Evolutionary conservation across 2,329 filamentous ascomycete species (phyloP), one percentile per base, ranked within the genome.

Genomic region (Cladosporium cucumerinum): DNA sequence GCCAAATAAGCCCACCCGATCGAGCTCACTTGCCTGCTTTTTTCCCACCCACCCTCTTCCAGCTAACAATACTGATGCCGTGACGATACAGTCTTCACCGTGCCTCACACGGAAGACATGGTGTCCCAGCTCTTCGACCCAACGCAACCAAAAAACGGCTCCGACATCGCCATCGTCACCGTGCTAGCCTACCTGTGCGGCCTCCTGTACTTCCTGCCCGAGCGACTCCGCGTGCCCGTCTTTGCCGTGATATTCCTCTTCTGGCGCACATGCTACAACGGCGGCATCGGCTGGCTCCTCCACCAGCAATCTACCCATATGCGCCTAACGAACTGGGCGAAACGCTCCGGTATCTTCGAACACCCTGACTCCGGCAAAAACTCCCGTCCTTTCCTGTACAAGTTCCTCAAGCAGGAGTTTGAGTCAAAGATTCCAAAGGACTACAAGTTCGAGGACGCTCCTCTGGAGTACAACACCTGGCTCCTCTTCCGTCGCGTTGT

Each of bases 381-480:
- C 73, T 91, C 92, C 8, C 86, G 91, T 65, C 92, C 94, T 36
- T 87, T 86, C 81, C 82, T 98, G 61, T 96, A 96, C 83, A 84
- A 85, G 48, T 84, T 96, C 68, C 83, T 99, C 72, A 96, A 97
- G 78, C 84, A 85, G 66, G 95, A 99, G 79, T 85, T 97, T 77
- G 93, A 98, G 80, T 90, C 92, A 72, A 98, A 99, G 81, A 96
- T 99, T 68, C 89, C 91, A 3, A 85, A 90, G 73, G 93, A 99
- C 81, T 99, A 98, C 82, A 88, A 89, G 69, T 97, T 99, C 75
- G 93, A 96, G 72, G 86, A 91, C 71, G 94, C 94, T 0, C 95
- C 95, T 18, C 84, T 98, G 77, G 95, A 99, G 84, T 99, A 98
- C 85, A 99, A 99, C 81, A 97, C 95, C 49, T 99, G 95, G 95